Percentiles rank a stretch among this genome's conserved stretches.
These are phyloP conservation scores for Candida krabiensis DNA, from an alignment of 805 yeast species.

Conservation along the genomic window DNA sequence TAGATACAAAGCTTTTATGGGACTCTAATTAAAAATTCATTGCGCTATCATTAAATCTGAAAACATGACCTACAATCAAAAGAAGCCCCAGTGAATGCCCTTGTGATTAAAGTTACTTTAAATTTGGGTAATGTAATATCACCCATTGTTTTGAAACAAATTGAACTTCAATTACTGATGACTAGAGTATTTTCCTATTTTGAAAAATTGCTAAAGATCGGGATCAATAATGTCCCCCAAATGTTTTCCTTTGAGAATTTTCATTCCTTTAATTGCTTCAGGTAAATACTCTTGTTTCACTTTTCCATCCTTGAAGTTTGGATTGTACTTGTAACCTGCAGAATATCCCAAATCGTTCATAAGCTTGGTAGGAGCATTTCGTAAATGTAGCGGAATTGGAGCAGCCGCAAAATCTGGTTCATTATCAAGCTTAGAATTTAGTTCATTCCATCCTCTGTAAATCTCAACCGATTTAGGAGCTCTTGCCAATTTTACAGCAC, in stretches of 20 bases:
- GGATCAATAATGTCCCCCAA: conserved; percentile 50
- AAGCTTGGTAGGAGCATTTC: conserved; percentile 92
- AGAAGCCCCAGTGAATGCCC: too few species aligned
- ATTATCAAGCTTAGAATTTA: conserved; percentile 57
- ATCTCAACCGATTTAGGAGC: conserved; percentile 87
- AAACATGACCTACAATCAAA: too few species aligned
- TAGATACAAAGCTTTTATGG: too few species aligned
- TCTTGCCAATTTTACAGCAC: conserved; percentile 84
- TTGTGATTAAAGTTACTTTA: too few species aligned
- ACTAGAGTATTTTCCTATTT: too few species aligned
- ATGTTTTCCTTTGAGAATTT: conserved; percentile 56
- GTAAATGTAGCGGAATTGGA: conserved; percentile 74
- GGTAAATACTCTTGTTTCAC: conserved; percentile 82
- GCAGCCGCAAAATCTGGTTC: conserved; percentile 62
- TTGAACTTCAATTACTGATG: too few species aligned
- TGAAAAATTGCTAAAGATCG: conserved; percentile 38
- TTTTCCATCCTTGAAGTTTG: conserved; percentile 68
- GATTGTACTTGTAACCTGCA: conserved; percentile 85
- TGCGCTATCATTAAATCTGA: too few species aligned
- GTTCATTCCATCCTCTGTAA: conserved; percentile 72
- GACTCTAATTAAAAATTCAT: too few species aligned
- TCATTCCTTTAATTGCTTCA: conserved; percentile 45
- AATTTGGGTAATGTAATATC: too few species aligned
- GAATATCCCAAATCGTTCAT: conserved; percentile 91
- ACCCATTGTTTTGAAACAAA: too few species aligned